Conservation (phyloP, 1,284 basidiomycete species). For the Pascua sp. region DNA sequence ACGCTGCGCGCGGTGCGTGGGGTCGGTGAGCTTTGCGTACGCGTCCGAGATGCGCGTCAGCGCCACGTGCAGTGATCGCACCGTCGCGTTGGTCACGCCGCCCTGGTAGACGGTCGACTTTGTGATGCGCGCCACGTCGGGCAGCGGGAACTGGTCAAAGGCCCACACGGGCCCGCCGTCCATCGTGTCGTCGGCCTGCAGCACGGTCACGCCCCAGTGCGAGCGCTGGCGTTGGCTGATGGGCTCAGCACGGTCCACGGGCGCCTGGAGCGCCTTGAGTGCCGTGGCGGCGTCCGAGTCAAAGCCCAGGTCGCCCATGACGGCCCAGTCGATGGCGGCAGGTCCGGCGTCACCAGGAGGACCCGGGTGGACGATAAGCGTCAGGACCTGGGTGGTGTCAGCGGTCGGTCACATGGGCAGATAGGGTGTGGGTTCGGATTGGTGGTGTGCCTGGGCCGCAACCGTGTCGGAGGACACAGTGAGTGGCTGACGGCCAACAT, state of each 20-base stretch:
- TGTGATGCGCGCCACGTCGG: constrained; percentile 36
- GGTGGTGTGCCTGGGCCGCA: not conserved
- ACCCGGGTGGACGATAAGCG: constrained; percentile 53
- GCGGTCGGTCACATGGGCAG: too few species aligned
- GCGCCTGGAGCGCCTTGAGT: constrained; percentile 32
- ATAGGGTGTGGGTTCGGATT: not conserved
- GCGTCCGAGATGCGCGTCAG: constrained; percentile 40
- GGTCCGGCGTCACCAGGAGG: constrained; percentile 54
- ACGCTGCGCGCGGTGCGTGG: constrained; percentile 8
- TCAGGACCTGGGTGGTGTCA: constrained; percentile 39
- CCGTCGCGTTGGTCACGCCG: constrained; percentile 46
- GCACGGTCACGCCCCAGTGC: constrained; percentile 52
- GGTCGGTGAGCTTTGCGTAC: constrained; percentile 10
- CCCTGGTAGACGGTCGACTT: constrained; percentile 52
- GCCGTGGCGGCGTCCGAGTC: constrained; percentile 36
- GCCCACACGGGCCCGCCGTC: constrained; percentile 54
- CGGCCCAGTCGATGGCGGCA: constrained; percentile 52
- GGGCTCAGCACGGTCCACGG: constrained; percentile 19
- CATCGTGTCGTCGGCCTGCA: constrained; percentile 51
- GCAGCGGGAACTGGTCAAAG: constrained; percentile 51
- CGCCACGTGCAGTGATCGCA: constrained; percentile 45
- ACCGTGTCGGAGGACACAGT: not conserved
- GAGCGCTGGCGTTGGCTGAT: constrained; percentile 27
- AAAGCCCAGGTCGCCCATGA: constrained; percentile 50
- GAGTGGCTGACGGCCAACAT: not conserved